Base-by-base conservation (phyloP, 371 early-diverging fungal species). In the Zancudomyces culisetae region DNA sequence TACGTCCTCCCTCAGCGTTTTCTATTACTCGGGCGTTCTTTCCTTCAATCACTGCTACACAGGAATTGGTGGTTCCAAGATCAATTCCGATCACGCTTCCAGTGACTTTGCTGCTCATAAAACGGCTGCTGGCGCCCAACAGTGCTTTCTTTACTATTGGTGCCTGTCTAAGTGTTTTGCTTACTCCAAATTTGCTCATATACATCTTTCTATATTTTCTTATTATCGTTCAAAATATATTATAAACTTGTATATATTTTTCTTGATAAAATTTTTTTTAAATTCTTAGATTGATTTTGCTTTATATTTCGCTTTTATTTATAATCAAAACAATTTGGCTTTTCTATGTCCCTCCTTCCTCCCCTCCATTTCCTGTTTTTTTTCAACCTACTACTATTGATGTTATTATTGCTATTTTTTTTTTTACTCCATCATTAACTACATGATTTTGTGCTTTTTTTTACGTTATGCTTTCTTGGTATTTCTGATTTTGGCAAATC, bases 11-110 rank as follows among this genome's bases (percentile, higher is more conserved):
- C 63, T 93, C 90, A 18, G 85, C 63, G 74, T 98, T 97, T 69
- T 90, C 93, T 68, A 99, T 88, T 29, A 99, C 96, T 53, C 85
- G 74, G 27, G 98, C 93, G 55, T 71, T 79, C 63, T 91, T 92
- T 59, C 98, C 93, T 70, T 96, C 94, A 85, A 96, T 90, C 40
- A 97, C 81, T 30, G 95, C 80, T 22, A 96, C 96, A 64, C 98
- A 98, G 18, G 98, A 95, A 78, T 98, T 97, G 56, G 99, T 99
- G 45, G 99, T 99, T 52, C 99, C 99, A 58, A 99, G 76, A 76
- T 99, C 99, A 59, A 99, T 96, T 65, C 99, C 99, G 57, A 99
- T 89, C 48, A 93, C 91, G 52, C 77, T 76, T 28, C 95, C 95
- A 61, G 80, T 79, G 22, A 86, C 79, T 61, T 84, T 85, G 52